Base-by-base conservation (phyloP, 208 protist genomes). In the Leishmania mexicana region DNA sequence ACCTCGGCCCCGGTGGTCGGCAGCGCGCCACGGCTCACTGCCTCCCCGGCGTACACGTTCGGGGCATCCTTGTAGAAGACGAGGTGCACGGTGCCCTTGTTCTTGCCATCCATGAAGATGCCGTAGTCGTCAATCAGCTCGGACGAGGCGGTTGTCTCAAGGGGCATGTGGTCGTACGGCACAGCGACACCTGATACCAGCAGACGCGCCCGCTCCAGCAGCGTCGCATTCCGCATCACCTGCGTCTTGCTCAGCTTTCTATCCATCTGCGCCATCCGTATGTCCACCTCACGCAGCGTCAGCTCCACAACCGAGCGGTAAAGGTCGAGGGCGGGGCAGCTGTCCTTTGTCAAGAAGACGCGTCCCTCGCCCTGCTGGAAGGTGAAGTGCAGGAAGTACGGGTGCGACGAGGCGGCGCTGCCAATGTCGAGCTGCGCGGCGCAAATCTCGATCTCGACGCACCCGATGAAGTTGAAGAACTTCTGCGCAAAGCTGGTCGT, bases 41-140 rank as follows among this genome's bases (percentile, higher is more conserved):
- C 80, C 60, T 98, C 95, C 5, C 93, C 94, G 15, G 93, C 92
- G 81, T 97, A 95, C 31, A 98, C 88, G 81, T 96, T 96, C 28
- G 95, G 84, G 0, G 89, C 77, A 76, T 98, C 95, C 64, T 90
- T 87, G 86, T 96, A 98, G 76, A 86, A 92, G 31, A 97, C 86
- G 28, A 96, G 49, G 85, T 97, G 93, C 35, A 95, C 72, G 31
- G 85, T 88, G 71, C 88, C 87, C 42, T 92, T 90, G 72, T 96
- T 82, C 67, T 93, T 92, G 51, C 90, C 87, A 49, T 94, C 81
- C 60, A 98, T 79, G 38, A 97, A 57, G 60, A 95, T 89, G 79
- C 95, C 93, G 85, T 92, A 98, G 72, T 95, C 85, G 10, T 87
- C 75, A 40, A 98, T 90, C 38, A 96, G 78, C 35, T 96, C 87